Conservation (phyloP, 768 basidiomycete species). For the Lactifluus echinatus region DNA sequence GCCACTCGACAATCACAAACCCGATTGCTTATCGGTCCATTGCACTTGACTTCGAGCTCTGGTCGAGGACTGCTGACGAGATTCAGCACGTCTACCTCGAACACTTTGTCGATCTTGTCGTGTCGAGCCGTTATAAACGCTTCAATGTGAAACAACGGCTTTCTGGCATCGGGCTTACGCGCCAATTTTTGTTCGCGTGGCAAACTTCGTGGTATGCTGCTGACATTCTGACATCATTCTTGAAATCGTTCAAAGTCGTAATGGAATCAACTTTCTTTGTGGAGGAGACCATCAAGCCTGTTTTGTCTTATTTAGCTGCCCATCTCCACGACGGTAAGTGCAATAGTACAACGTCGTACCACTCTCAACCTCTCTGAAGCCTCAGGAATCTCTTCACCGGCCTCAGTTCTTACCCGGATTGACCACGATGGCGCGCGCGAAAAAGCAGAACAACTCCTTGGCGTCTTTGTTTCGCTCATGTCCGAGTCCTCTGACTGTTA, state of each 20-base stretch:
- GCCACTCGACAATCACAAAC: constrained; percentile 77
- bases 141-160: constrained; percentile 76
- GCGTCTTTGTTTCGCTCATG: constrained; percentile 53
- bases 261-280: constrained; percentile 60
- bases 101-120: constrained; percentile 70
- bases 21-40: constrained; percentile 72
- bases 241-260: constrained; percentile 53
- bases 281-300: constrained; percentile 73
- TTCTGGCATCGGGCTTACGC: constrained; percentile 59
- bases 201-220: constrained; percentile 69
- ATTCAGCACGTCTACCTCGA: constrained; percentile 75
- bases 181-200: constrained; percentile 71
- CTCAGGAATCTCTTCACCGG: constrained; percentile 36
- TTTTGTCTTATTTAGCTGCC: constrained; percentile 79
- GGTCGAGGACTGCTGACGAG: constrained; percentile 62
- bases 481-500: constrained; percentile 44
- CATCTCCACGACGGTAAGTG: constrained; percentile 59
- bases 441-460: constrained; percentile 63
- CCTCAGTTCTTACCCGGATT: constrained; percentile 47
- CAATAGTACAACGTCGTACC: not conserved
- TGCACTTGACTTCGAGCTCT: constrained; percentile 85
- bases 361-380: constrained; percentile 4
- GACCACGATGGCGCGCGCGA: constrained; percentile 41
- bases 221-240: constrained; percentile 40
- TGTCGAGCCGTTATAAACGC: constrained; percentile 58